Conservation (phyloP, 2,329 filamentous ascomycete genomes). For the Dactylellina sp. region DNA sequence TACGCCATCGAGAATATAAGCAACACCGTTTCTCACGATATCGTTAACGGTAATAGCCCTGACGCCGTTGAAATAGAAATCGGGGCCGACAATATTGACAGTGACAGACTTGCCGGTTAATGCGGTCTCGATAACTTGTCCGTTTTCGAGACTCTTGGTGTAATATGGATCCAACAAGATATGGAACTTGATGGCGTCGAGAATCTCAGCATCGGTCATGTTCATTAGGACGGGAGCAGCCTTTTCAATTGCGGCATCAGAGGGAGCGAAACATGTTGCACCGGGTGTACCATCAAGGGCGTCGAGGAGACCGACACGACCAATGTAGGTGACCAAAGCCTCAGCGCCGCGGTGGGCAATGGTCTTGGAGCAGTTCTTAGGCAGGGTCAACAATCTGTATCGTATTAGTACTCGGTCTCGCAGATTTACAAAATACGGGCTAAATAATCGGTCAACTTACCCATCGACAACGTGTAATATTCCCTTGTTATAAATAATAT, state of each 20-base stretch:
- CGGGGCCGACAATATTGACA: conserved; percentile 28
- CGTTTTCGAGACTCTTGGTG: conserved; percentile 26
- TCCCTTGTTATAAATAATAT: conserved; percentile 34
- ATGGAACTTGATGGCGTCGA: conserved; percentile 55
- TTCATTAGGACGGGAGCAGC: conserved; percentile 41
- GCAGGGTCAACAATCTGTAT: conserved; percentile 33
- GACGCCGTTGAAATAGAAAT: conserved; percentile 52
- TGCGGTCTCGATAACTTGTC: conserved; percentile 29
- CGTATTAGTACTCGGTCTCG: conserved; percentile 4
- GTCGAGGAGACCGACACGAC: conserved; percentile 42
- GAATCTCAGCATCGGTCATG: conserved; percentile 36
- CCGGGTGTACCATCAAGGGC: conserved; percentile 48
- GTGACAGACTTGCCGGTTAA: conserved; percentile 21
- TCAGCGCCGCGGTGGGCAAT: conserved; percentile 44
- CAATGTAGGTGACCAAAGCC: conserved; percentile 39
- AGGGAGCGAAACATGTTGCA: conserved; percentile 51
- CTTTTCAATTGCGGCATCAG: conserved; percentile 36
- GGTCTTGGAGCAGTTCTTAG: conserved; percentile 50
- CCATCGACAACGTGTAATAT: conserved; percentile 46
- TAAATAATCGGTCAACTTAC: conserved; percentile 13
- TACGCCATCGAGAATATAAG: conserved; percentile 53
- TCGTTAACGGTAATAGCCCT: conserved; percentile 39
- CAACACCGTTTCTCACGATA: conserved; percentile 51
- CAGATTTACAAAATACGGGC: not conserved
- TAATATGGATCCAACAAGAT: conserved; percentile 41